These are phyloP conservation scores for Sanghuangporus baumii DNA, from an alignment of 1,284 basidiomycete species.

Conservation along the genomic window DNA sequence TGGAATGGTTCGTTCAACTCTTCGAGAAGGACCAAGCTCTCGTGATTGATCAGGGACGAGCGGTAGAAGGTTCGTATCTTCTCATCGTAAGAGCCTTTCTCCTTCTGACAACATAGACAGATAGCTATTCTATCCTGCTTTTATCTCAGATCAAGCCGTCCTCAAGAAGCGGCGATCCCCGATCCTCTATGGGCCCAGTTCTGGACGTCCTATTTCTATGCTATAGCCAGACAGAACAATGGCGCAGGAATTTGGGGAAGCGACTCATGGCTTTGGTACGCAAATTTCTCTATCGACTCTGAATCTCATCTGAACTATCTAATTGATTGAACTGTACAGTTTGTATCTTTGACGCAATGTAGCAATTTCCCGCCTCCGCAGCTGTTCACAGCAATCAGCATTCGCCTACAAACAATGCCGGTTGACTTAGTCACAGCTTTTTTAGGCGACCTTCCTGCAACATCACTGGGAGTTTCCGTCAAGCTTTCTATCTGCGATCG, in stretches of 20 bases:
- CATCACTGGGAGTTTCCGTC: constrained; percentile 1
- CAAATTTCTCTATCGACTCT: constrained; percentile 6
- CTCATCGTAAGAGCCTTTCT: neutral
- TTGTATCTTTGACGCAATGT: constrained; percentile 49
- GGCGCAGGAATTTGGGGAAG: constrained; percentile 38
- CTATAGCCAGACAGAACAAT: constrained; percentile 37
- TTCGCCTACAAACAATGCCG: constrained; percentile 1
- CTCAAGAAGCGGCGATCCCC: constrained; percentile 33
- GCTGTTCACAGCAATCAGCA: constrained; percentile 4
- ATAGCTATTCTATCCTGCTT: constrained; percentile 50
- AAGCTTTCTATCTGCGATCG: constrained; percentile 15
- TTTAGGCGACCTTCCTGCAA: constrained; percentile 9
- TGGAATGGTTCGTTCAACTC: constrained; percentile 57
- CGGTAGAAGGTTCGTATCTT: constrained; percentile 28
- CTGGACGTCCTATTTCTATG: constrained; percentile 52
- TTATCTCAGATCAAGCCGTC: constrained; percentile 61
- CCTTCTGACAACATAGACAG: constrained; percentile 29
- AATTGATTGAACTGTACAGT: constrained; percentile 29
- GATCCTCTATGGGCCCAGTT: constrained; percentile 54
- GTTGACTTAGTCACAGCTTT: neutral
- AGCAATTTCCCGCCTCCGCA: constrained; percentile 29
- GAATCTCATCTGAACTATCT: neutral
- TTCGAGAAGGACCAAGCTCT: constrained; percentile 58
- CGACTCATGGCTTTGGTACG: constrained; percentile 49
- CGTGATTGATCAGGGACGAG: constrained; percentile 20